Evolutionary conservation across 345 rosid genomes (phyloP).

Genomic region (Hibiscus mutabilis): DNA sequence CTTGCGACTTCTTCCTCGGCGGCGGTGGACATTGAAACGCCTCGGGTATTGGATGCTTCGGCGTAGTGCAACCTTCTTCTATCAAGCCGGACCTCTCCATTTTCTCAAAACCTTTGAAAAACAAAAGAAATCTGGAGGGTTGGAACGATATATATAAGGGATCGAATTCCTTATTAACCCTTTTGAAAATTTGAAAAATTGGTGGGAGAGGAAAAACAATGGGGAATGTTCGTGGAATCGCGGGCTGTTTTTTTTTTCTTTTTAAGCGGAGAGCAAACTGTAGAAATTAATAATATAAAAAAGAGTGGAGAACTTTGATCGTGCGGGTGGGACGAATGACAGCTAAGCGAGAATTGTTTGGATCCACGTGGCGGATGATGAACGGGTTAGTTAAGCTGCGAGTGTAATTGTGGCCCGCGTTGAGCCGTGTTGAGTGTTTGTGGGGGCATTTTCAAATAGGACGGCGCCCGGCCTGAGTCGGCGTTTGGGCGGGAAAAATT

Average conservation of each 20-base stretch:
- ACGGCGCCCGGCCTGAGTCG: slow-evolving; percentile 21
- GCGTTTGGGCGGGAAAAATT: slow-evolving; percentile 36
- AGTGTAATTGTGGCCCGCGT: slow-evolving; percentile 15
- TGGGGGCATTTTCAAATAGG: slow-evolving; percentile 11
- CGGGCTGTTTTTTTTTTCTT: neutral
- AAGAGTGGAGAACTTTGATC: neutral
- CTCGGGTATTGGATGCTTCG: slow-evolving; percentile 17
- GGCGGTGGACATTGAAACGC: slow-evolving; percentile 21
- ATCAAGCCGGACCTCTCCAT: slow-evolving; percentile 25
- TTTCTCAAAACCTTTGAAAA: neutral
- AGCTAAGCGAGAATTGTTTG: slow-evolving; percentile 17
- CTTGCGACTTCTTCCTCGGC: slow-evolving; percentile 17
- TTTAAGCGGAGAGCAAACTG: neutral
- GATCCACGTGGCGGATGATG: slow-evolving; percentile 19
- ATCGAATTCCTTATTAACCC: neutral
- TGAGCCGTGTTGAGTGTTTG: neutral
- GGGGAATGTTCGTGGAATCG: slow-evolving; percentile 5
- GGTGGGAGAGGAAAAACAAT: slow-evolving; percentile 8
- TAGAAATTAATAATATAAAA: neutral
- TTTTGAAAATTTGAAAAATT: slow-evolving; percentile 3
- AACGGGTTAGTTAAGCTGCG: slow-evolving; percentile 2
- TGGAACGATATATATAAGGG: neutral
- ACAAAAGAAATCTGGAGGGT: neutral
- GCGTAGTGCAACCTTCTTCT: slow-evolving; percentile 45
- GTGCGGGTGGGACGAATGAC: slow-evolving; percentile 22